Evolutionary conservation across 371 early-diverging fungal species (phyloP), one percentile per base, ranked within the genome.

Genomic region (Sporodiniella umbellata): DNA sequence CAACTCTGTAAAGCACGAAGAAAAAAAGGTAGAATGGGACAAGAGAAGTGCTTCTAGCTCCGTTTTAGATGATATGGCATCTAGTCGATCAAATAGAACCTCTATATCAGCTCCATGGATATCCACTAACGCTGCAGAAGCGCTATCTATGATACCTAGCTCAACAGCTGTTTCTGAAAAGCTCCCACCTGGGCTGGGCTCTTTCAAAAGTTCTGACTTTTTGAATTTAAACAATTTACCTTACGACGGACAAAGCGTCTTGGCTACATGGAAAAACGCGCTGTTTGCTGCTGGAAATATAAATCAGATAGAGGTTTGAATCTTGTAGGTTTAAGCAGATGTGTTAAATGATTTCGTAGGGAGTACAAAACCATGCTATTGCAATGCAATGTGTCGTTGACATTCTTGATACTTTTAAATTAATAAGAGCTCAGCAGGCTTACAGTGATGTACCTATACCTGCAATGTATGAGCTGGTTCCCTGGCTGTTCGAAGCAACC

Each of bases 401-500:
- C 17, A 75, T 88, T 17, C 86, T 83, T 83, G 88, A 88, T 44
- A 72, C 71, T 1, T 54, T 91, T 33, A 75, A 63, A 42, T 66
- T 72, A 45, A 75, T 79, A 40, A 62, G 69, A 47, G 49, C 64
- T n/a, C 55, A 66, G 17, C 87, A 88, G 52, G 80, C 86, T 4
- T 86, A 68, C 46, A 68, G 67, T 11, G 62, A 68, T 24, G 59
- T 65, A 8, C 58, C 66, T 21, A 79, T 80, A 44, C 88, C 89
- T 7, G 69, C 81, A 2, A 64, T 88, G 30, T 84, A 82, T 51
- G 86, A 88, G 48, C 66, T 82, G 45, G 64, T 75, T 10, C 73
- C 85, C 1, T 87, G 87, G 85, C 39, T 88, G 11, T 73, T 88
- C 22, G 71, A 86, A 68, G 83, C 85, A 4, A 77, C 84, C 0